These are phyloP conservation scores for Cinchona pubescens DNA, from an alignment of 257 asterid species.

Conservation along the genomic window DNA sequence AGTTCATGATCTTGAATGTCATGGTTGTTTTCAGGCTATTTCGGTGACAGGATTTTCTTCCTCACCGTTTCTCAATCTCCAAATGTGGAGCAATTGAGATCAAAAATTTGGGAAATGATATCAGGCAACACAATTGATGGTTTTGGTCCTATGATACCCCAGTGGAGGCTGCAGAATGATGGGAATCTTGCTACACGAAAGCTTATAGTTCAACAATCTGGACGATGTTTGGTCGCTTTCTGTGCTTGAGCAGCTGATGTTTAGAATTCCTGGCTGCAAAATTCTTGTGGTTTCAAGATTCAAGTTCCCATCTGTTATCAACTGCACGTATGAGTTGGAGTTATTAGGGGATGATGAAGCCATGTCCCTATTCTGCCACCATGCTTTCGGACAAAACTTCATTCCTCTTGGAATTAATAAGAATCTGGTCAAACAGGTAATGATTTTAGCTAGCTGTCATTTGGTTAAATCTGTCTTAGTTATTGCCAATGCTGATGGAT, in stretches of 20 bases:
- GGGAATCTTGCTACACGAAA: constrained; percentile 28
- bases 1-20: not conserved
- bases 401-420: constrained; percentile 48
- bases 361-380: constrained; percentile 65
- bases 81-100: constrained; percentile 68
- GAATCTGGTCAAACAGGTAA: constrained; percentile 68
- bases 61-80: constrained; percentile 92
- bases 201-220: constrained; percentile 61
- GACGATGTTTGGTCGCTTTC: constrained; percentile 90
- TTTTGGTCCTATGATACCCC: constrained; percentile 33
- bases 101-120: constrained; percentile 54
- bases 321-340: constrained; percentile 62
- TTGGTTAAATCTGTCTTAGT: not conserved
- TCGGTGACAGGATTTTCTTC: constrained; percentile 56
- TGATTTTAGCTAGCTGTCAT: not conserved
- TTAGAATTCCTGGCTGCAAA: constrained; percentile 68
- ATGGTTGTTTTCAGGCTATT: constrained; percentile 50
- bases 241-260: constrained; percentile 55
- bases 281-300: constrained; percentile 72
- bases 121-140: constrained; percentile 37
- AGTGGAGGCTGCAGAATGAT: constrained; percentile 27
- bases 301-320: constrained; percentile 62
- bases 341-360: constrained; percentile 77
- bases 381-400: constrained; percentile 67
- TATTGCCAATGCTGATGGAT: constrained; percentile 8